Conservation (phyloP, 164 flowering plant genomes). For the Akebia trifoliata region DNA sequence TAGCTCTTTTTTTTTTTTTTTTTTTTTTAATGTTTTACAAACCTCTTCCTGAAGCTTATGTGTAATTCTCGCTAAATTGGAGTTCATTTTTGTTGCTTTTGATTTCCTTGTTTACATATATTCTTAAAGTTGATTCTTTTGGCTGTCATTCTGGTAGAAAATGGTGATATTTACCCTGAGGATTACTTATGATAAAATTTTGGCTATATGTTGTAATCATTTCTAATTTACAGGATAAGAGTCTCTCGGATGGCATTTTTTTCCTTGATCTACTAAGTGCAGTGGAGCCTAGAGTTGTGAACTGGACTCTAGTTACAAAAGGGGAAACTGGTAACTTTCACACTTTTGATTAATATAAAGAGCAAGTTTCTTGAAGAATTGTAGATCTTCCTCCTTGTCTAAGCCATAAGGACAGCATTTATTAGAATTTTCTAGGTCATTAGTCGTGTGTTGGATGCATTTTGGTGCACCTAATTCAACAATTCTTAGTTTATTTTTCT, state of each 20-base stretch:
- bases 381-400: too few species aligned
- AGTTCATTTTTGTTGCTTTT: neutral
- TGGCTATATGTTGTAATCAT: neutral
- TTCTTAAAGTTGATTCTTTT: neutral
- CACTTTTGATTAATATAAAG: neutral
- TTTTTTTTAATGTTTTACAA: too few species aligned
- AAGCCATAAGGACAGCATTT: too few species aligned
- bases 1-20: too few species aligned
- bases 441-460: too few species aligned
- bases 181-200: neutral
- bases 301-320: constrained; percentile 89
- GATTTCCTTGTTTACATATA: too few species aligned
- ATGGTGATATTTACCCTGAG: neutral
- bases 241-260: constrained; percentile 70
- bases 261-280: constrained; percentile 84
- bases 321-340: constrained; percentile 58
- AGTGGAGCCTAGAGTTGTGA: constrained; percentile 77
- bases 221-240: constrained; percentile 54
- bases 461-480: too few species aligned
- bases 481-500: too few species aligned
- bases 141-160: neutral
- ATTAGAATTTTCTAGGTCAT: too few species aligned
- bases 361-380: too few species aligned
- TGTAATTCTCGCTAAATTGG: neutral
- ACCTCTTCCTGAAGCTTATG: too few species aligned